These are phyloP conservation scores for Lipomyces spencermartinsiae DNA, from an alignment of 805 yeast species.

Conservation along the genomic window DNA sequence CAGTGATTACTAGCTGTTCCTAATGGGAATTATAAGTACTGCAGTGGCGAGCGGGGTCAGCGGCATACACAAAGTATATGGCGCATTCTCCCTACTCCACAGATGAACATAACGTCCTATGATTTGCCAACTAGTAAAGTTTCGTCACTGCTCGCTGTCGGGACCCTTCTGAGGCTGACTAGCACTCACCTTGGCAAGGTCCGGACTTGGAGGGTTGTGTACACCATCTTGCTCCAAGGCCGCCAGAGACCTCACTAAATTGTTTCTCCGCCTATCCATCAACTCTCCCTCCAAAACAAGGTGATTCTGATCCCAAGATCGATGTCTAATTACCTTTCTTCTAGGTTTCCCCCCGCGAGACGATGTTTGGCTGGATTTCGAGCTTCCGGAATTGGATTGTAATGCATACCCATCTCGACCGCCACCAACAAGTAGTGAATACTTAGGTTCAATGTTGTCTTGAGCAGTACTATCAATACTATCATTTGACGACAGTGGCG, in stretches of 20 bases:
- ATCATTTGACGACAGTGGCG: not conserved
- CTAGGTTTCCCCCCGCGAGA: conserved; percentile 2
- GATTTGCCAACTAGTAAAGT: not conserved
- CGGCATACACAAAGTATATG: too few species aligned
- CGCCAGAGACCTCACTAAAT: conserved; percentile 31
- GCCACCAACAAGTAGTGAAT: not conserved
- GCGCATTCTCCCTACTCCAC: not conserved
- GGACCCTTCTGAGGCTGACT: not conserved
- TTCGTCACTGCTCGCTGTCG: not conserved
- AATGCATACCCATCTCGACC: not conserved
- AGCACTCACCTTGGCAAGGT: not conserved
- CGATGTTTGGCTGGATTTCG: not conserved
- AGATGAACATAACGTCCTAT: not conserved
- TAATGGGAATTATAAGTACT: too few species aligned
- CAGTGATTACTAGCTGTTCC: too few species aligned
- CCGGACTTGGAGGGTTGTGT: not conserved
- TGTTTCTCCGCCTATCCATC: conserved; percentile 37
- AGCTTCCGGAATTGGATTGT: not conserved
- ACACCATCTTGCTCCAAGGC: conserved; percentile 10
- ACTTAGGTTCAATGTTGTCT: not conserved
- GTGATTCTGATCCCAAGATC: conserved; percentile 29
- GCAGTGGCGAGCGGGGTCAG: not conserved
- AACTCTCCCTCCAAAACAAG: conserved; percentile 34
- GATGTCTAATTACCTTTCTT: conserved; percentile 24
- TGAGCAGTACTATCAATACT: not conserved